These are phyloP conservation scores for Zymoseptoria passerinii DNA, from an alignment of 2,329 filamentous ascomycete species.

Conservation along the genomic window DNA sequence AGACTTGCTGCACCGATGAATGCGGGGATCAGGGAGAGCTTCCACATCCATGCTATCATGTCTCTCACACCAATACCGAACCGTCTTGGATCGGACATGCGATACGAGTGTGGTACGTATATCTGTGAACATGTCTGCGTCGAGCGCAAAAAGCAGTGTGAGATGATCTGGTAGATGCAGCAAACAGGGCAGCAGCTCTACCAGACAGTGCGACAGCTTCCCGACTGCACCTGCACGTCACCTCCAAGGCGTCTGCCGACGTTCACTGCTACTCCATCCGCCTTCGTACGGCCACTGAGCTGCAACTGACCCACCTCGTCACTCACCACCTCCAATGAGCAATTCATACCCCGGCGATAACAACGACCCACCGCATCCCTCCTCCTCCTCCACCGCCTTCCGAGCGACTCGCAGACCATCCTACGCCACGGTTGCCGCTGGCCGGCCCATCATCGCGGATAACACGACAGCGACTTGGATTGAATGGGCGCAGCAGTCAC, in stretches of 20 bases:
- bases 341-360: slow-evolving; percentile 32
- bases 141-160: neutral
- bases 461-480: neutral
- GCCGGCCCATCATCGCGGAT: slow-evolving; percentile 33
- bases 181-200: neutral
- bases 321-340: slow-evolving; percentile 29
- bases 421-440: slow-evolving; percentile 50
- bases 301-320: neutral
- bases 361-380: slow-evolving; percentile 33
- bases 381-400: slow-evolving; percentile 27
- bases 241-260: neutral
- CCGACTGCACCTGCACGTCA: neutral
- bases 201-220: neutral
- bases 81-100: no score
- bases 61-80: no score
- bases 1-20: no score
- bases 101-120: no score
- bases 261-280: neutral
- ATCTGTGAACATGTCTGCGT: slow-evolving; percentile 6
- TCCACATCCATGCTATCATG: no score
- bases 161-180: neutral
- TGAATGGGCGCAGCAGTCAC: neutral
- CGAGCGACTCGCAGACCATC: slow-evolving; percentile 43
- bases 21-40: no score
- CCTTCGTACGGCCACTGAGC: neutral